A percentile compares a stretch with the other conserved stretches of the same genome.
Evolutionary conservation across 225 moss, liverwort and hornwort genomes (phyloP).

Genomic region (Physcomitrium patens): DNA sequence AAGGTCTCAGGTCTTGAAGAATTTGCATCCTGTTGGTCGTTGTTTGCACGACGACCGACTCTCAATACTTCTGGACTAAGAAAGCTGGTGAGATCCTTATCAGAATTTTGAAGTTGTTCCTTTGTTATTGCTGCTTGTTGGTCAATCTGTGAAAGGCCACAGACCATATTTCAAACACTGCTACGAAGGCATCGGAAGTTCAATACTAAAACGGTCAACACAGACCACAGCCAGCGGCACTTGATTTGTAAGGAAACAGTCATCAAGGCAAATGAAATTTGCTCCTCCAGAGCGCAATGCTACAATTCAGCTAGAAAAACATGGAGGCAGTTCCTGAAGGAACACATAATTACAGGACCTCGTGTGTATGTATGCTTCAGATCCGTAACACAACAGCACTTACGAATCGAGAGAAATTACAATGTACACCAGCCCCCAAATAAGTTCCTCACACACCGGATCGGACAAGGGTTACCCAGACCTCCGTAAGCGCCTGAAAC

Average conservation of each 20-base stretch:
- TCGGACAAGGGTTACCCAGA: neutral
- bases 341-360: no score
- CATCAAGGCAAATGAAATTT: neutral
- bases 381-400: neutral
- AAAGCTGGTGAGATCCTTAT: conserved; percentile 41
- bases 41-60: conserved; percentile 37
- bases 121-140: conserved; percentile 78
- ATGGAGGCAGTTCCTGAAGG: no score
- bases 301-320: no score
- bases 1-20: conserved; percentile 35
- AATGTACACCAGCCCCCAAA: neutral
- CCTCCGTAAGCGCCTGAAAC: neutral
- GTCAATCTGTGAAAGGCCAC: conserved; percentile 60
- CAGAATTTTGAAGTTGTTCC: conserved; percentile 62
- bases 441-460: neutral
- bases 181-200: neutral
- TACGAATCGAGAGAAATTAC: conserved; percentile 9
- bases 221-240: neutral
- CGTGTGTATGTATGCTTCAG: conserved; percentile 2
- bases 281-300: no score
- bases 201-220: conserved; percentile 1
- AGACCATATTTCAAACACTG: neutral
- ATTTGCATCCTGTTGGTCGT: conserved; percentile 41
- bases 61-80: conserved; percentile 37
- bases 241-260: neutral